A percentile compares a stretch with the other conserved stretches of the same genome.
phyloP scores from a whole-genome alignment of 1,284 basidiomycete species.

The Tilletia setariae region DNA sequence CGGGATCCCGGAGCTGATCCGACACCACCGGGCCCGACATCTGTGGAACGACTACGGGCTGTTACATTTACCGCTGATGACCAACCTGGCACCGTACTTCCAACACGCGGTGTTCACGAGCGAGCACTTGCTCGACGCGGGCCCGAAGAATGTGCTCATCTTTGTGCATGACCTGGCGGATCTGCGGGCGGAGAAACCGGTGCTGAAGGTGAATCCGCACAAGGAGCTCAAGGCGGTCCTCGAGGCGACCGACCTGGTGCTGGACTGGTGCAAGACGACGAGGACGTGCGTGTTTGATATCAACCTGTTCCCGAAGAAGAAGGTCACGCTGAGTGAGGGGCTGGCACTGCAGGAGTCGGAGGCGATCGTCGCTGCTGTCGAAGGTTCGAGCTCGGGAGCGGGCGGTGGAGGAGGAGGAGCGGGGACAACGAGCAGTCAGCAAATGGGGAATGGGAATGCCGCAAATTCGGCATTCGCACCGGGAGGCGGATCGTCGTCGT shows the following conservation, averaged over 20 bases:
- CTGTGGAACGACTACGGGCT: conserved; percentile 22
- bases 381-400: background rate
- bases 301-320: conserved; percentile 73
- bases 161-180: conserved; percentile 47
- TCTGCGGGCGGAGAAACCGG: conserved; percentile 26
- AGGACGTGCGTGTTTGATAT: conserved; percentile 78
- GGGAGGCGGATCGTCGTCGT: background rate
- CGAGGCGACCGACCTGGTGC: conserved; percentile 75
- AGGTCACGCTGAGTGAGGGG: conserved; percentile 36
- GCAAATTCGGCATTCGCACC: background rate
- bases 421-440: too few relatives aligned
- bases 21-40: conserved; percentile 17
- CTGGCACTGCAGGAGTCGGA: background rate
- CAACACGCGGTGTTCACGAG: conserved; percentile 10
- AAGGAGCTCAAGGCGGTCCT: conserved; percentile 54
- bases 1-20: conserved; percentile 14
- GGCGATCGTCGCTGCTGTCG: background rate
- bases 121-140: conserved; percentile 5
- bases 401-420: background rate
- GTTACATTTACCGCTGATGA: conserved; percentile 44
- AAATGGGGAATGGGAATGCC: background rate
- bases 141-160: conserved; percentile 26
- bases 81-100: conserved; percentile 2
- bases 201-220: conserved; percentile 16
- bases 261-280: conserved; percentile 69